phyloP scores from a whole-genome alignment of 2,329 filamentous ascomycete species.

The Fusarium algeriense region DNA sequence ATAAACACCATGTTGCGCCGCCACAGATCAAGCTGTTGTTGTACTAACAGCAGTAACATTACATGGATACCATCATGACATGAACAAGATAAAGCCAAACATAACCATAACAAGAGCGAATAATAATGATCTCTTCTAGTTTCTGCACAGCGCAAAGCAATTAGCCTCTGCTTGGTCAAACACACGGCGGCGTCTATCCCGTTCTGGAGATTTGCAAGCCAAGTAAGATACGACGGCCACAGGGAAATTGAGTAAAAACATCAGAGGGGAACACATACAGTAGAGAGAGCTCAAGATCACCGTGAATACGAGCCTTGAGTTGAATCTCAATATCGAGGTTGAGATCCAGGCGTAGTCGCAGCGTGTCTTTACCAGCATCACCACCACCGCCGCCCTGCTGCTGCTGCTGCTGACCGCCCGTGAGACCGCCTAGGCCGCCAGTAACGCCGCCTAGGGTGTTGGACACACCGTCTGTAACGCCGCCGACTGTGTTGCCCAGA shows the following conservation, averaged over 20 bases:
- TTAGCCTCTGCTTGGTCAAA: constrained; percentile 44
- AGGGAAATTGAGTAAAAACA: background rate
- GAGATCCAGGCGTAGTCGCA: constrained; percentile 78
- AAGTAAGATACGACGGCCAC: constrained; percentile 45
- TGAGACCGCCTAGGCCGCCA: constrained; percentile 54
- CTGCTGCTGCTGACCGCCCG: constrained; percentile 54
- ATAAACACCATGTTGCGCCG: constrained; percentile 38
- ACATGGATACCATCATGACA: constrained; percentile 39
- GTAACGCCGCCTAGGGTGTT: constrained; percentile 58
- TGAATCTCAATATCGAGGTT: constrained; percentile 89
- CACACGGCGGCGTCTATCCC: constrained; percentile 33
- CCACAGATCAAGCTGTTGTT: constrained; percentile 18
- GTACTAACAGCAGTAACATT: constrained; percentile 28
- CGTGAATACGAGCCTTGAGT: constrained; percentile 86
- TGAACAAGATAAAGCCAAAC: background rate
- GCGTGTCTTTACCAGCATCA: constrained; percentile 69
- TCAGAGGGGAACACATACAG: constrained; percentile 60
- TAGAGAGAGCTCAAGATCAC: constrained; percentile 83
- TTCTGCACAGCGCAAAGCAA: constrained; percentile 35
- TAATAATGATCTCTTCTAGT: constrained; percentile 20
- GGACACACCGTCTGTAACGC: constrained; percentile 58
- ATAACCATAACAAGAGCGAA: background rate
- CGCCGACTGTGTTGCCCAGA: constrained; percentile 53
- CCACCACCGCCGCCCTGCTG: constrained; percentile 48
- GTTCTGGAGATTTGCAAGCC: constrained; percentile 46